phyloP scores from a whole-genome alignment of 208 protist genomes.

The Vickermania spadyakhi region DNA sequence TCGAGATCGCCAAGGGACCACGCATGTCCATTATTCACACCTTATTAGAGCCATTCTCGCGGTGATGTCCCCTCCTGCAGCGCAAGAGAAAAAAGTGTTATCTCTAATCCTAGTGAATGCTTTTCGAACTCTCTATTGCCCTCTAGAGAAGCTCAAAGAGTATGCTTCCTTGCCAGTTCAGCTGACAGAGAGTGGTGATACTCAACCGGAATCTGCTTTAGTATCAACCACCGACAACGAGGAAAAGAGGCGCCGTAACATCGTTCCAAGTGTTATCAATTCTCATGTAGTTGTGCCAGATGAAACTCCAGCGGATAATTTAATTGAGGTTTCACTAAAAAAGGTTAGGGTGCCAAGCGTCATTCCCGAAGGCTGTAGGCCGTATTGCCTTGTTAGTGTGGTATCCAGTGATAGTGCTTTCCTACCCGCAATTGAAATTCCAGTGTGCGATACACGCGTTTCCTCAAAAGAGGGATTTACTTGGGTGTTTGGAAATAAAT shows the following conservation, averaged over 20 bases:
- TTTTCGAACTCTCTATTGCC: not conserved
- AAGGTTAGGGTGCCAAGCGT: constrained; percentile 38
- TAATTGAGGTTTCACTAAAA: constrained; percentile 18
- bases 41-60: not conserved
- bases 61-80: not conserved
- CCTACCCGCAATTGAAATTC: constrained; percentile 43
- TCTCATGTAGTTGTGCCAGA: not conserved
- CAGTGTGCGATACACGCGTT: constrained; percentile 18
- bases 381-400: constrained; percentile 70
- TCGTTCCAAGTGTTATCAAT: constrained; percentile 20
- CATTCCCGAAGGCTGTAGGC: constrained; percentile 21
- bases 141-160: not conserved
- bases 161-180: constrained; percentile 4
- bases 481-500: constrained; percentile 38
- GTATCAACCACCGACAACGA: constrained; percentile 34
- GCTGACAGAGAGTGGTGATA: constrained; percentile 15
- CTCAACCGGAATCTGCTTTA: constrained; percentile 34
- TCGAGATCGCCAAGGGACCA: not conserved
- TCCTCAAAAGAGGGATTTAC: constrained; percentile 36
- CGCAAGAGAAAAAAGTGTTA: not conserved
- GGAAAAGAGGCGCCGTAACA: constrained; percentile 50
- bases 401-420: constrained; percentile 34
- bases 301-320: constrained; percentile 2
- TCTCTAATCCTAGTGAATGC: not conserved
- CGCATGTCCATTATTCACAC: not conserved